Conservation (phyloP, 148 eudicot species). For the Silene latifolia region DNA sequence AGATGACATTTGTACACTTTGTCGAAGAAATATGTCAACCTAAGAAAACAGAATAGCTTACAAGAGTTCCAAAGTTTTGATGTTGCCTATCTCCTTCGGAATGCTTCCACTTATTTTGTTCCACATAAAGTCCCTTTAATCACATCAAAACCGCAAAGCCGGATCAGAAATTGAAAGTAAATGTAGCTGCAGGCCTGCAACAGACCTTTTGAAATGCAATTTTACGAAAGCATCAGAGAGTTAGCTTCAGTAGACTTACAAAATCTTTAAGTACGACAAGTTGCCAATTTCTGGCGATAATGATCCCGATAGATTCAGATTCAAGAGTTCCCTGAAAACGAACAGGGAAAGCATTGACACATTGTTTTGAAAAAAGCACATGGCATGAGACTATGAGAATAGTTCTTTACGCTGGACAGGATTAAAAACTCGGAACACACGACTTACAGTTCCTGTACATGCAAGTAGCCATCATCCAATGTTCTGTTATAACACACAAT, state of each 20-base stretch:
- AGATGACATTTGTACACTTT: too few species aligned
- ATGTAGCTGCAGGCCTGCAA: not conserved
- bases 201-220: not conserved
- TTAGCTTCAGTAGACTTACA: conserved; percentile 26
- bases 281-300: conserved; percentile 36
- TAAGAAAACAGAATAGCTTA: conserved; percentile 20
- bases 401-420: not conserved
- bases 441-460: conserved; percentile 45
- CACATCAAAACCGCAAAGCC: not conserved
- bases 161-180: conserved; percentile 1
- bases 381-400: too few species aligned
- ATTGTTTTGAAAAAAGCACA: too few species aligned
- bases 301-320: conserved; percentile 35
- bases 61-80: conserved; percentile 41
- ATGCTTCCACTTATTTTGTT: conserved; percentile 36
- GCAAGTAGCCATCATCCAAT: conserved; percentile 38
- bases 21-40: not conserved
- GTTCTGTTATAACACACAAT: conserved; percentile 34
- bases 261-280: conserved; percentile 29
- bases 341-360: not conserved
- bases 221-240: not conserved
- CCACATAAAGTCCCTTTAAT: conserved; percentile 54
- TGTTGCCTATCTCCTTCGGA: conserved; percentile 48
- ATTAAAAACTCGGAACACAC: not conserved
- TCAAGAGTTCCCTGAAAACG: conserved; percentile 34